phyloP scores from a whole-genome alignment of 2,329 filamentous ascomycete species.

The Pleurostoma richardsiae region DNA sequence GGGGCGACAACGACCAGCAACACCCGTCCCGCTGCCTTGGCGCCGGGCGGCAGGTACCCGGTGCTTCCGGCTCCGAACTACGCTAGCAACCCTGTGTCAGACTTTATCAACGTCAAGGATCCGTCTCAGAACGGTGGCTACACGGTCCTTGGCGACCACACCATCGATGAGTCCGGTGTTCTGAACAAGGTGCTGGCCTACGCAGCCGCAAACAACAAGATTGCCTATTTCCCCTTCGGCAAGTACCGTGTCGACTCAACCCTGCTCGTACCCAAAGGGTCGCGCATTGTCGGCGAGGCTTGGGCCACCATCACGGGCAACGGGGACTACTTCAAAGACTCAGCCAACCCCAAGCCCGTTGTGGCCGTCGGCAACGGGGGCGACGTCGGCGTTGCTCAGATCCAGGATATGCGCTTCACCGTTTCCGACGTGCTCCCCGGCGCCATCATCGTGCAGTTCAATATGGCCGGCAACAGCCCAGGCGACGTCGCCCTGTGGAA shows the following conservation, averaged over 20 bases:
- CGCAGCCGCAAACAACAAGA: constrained; percentile 30
- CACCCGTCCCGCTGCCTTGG: constrained; percentile 25
- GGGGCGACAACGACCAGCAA: constrained; percentile 22
- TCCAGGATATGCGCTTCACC: constrained; percentile 60
- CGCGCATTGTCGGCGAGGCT: constrained; percentile 47
- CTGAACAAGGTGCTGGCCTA: constrained; percentile 30
- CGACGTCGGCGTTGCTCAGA: constrained; percentile 56
- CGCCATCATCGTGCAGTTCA: constrained; percentile 51
- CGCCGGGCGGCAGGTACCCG: constrained; percentile 29
- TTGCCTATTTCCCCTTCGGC: constrained; percentile 52
- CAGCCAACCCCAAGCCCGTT: constrained; percentile 47
- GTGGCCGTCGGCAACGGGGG: constrained; percentile 53
- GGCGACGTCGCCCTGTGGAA: constrained; percentile 44
- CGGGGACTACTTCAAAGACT: constrained; percentile 44
- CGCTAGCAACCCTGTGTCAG: constrained; percentile 21
- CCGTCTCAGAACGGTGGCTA: constrained; percentile 27
- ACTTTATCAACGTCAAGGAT: constrained; percentile 37
- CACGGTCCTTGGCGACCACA: constrained; percentile 29
- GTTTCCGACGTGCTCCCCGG: constrained; percentile 55
- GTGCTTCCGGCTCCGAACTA: constrained; percentile 33
- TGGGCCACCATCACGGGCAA: constrained; percentile 48
- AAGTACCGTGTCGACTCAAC: constrained; percentile 49
- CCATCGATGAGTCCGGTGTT: constrained; percentile 27
- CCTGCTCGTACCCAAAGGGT: constrained; percentile 40
- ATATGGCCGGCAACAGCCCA: constrained; percentile 25